Base-by-base conservation (phyloP, 805 yeast species). In the Suhomyces pyralidae region DNA sequence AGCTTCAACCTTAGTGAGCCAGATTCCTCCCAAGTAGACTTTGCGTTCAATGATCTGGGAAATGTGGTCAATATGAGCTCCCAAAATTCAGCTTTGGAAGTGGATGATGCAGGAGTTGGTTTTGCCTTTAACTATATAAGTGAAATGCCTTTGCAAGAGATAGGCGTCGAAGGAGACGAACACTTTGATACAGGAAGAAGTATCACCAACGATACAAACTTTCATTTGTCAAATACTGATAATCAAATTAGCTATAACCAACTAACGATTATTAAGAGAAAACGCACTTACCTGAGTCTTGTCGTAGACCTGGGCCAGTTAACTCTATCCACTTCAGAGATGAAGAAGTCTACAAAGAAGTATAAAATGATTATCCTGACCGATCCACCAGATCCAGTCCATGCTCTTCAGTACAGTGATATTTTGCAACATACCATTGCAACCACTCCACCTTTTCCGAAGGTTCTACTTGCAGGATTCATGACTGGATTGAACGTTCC, bases 91-190 rank as follows among this genome's bases (percentile, higher is more conserved):
- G 20, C 20, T 17, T 38, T 38, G 42, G 42, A 38, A 38, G 17
- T 7, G 17, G 42, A 15, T 3, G 28, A n/a, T 8, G 14, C 22
- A 17, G 40, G 43, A 7, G 9, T 44, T 17, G 51, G 48, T 7
- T 46, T 56, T 44, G 50, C 54, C 26, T 51, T 56, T 26, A 49
- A 51, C 17, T 51, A 68, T 15, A 10, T 34, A 8, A 19, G 28
- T 14, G 45, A 22, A n/a, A 5, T 63, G 10, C 72, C 69, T 47
- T 67, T 65, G 24, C 70, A 69, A 45, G 63, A 65, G 30, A 67
- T 32, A 28, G 42, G 24, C 5, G 17, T 60, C 57, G 5, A 40
- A 2, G 17, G 17, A 5, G 36, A 40, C 17, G 51, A 43, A 17
- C 42, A 42, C 12, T 26, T 30, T 17, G 47, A 32, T 42, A 32